Conservation (phyloP, 495 filamentous ascomycete genomes). For the Trichoderma gamsii region DNA sequence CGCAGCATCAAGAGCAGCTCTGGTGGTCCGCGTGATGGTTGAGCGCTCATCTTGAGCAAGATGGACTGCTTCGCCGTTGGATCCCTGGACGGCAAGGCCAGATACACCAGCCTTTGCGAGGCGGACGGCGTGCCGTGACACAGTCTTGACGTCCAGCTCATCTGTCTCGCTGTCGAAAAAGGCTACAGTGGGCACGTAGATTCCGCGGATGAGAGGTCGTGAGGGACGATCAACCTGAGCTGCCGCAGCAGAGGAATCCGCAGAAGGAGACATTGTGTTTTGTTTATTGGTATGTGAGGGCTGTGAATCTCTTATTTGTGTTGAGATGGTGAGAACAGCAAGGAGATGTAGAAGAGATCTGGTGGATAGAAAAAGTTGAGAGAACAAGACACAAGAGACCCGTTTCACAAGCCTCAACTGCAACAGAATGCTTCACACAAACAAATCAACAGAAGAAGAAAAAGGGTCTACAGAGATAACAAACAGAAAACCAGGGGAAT, state of each 20-base stretch:
- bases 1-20: conserved; percentile 63
- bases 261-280: conserved; percentile 1
- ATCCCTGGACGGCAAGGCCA: conserved; percentile 79
- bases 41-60: conserved; percentile 67
- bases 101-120: conserved; percentile 75
- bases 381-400: background rate
- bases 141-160: conserved; percentile 65
- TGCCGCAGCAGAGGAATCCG: background rate
- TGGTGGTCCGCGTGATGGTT: conserved; percentile 69
- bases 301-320: background rate
- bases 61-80: conserved; percentile 87
- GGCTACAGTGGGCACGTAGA: conserved; percentile 81
- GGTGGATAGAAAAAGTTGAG: background rate
- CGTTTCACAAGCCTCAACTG: no score
- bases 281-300: background rate
- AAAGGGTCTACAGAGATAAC: background rate
- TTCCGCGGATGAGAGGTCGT: conserved; percentile 66
- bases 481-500: background rate
- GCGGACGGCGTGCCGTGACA: conserved; percentile 69
- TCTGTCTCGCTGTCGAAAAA: conserved; percentile 79
- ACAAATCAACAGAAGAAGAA: background rate
- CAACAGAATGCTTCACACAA: background rate
- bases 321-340: background rate
- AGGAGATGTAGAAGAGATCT: background rate
- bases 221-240: background rate